Percentiles rank a stretch among this genome's conserved stretches.
phyloP scores from a whole-genome alignment of 805 yeast species.

The Kregervanrija delftensis region DNA sequence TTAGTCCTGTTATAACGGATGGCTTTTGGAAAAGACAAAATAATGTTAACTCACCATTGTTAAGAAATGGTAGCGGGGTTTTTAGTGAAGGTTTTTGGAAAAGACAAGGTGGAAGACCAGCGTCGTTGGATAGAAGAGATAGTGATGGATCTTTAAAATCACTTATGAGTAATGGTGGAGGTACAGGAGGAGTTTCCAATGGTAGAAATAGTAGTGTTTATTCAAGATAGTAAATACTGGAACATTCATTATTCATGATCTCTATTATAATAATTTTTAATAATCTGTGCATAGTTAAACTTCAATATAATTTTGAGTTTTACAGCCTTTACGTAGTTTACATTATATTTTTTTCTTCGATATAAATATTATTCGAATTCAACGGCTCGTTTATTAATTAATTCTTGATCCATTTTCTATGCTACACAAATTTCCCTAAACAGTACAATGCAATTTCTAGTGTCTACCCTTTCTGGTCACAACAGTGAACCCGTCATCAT shows the following conservation, averaged over 20 bases:
- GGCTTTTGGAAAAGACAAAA: conserved; percentile 6
- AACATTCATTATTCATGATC: too few relatives aligned
- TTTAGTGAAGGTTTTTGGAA: conserved; percentile 14
- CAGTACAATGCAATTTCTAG: conserved; percentile 9
- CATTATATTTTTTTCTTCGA: too few relatives aligned
- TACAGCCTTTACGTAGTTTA: too few relatives aligned
- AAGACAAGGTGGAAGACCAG: conserved; percentile 11
- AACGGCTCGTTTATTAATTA: too few relatives aligned
- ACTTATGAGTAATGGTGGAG: too few relatives aligned
- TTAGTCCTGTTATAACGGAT: conserved; percentile 1
- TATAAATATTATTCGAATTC: too few relatives aligned
- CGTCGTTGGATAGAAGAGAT: conserved; percentile 7
- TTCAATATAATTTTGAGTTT: too few relatives aligned
- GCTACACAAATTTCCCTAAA: too few relatives aligned
- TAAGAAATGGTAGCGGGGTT: conserved; percentile 11
- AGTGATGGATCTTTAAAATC: conserved; percentile 8
- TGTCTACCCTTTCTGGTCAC: conserved; percentile 64
- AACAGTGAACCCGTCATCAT: conserved; percentile 91
- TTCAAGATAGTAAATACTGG: not conserved
- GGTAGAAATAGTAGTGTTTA: not conserved
- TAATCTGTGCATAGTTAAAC: too few relatives aligned
- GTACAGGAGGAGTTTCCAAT: too few relatives aligned
- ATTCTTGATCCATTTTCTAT: too few relatives aligned
- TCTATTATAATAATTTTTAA: too few relatives aligned
- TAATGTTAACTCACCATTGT: conserved; percentile 17